Evolutionary conservation across 139 green algal species (phyloP).

Genomic region (Chlamydomonas sphaeroides): DNA sequence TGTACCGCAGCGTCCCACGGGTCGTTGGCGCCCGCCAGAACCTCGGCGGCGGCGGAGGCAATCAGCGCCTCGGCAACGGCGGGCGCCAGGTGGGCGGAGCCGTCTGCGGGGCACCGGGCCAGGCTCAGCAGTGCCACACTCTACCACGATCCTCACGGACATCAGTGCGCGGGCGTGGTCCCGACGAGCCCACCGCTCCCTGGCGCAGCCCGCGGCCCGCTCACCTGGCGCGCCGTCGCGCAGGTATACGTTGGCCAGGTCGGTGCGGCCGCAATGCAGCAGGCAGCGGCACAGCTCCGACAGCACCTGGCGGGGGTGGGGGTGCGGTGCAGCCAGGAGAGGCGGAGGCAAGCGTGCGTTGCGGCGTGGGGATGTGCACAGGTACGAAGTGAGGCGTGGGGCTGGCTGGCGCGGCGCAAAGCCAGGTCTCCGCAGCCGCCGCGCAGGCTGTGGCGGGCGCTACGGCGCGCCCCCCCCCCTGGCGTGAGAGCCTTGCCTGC

Average conservation of each 20-base stretch:
- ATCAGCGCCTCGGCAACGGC: slow-evolving; percentile 7
- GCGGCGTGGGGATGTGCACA: too few species aligned
- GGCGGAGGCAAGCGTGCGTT: not conserved
- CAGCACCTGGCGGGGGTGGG: slow-evolving; percentile 14
- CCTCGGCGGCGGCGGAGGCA: slow-evolving; percentile 10
- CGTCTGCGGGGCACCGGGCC: not conserved
- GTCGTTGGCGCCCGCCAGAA: slow-evolving; percentile 20
- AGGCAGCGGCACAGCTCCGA: slow-evolving; percentile 20
- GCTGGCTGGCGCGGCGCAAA: too few species aligned
- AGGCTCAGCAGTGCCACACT: too few species aligned
- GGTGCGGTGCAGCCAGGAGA: too few species aligned
- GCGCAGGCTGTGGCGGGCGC: not conserved
- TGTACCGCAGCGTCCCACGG: slow-evolving; percentile 6
- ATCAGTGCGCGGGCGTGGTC: too few species aligned
- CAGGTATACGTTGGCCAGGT: slow-evolving; percentile 29
- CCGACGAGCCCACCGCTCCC: too few species aligned
- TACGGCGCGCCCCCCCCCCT: too few species aligned
- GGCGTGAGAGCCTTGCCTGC: not conserved
- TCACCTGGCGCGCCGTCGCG: not conserved
- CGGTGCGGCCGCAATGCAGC: slow-evolving; percentile 26
- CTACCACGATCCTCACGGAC: too few species aligned
- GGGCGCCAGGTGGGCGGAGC: not conserved
- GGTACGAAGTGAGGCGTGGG: too few species aligned
- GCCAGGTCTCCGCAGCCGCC: too few species aligned
- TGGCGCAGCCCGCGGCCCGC: too few species aligned